Evolutionary conservation across 345 rosid genomes (phyloP), one percentile per base, ranked within the genome.

Genomic region (Pistacia vera): DNA sequence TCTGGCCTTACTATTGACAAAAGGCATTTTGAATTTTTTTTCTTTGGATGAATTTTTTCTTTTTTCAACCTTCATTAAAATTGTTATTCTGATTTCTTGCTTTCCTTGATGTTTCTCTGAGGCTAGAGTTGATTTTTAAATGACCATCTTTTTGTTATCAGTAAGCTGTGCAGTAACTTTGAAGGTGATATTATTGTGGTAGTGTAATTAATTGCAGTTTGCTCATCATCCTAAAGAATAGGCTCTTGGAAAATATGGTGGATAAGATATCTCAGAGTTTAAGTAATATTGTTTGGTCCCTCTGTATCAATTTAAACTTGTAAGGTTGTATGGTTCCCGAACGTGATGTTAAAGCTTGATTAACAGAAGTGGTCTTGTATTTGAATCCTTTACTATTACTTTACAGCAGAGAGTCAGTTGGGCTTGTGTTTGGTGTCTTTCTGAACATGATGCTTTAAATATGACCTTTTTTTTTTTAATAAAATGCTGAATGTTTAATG

Each of bases 1-100:
- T 85, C 63, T 77, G 16, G 51, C 71, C 71, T 48, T 54, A 16
- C 71, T 13, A 13, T 65, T 67, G 52, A 54, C 56, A 22, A 33
- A 59, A 54, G 22, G 46, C 38, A 11, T 61, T 67, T 76, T 36
- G 36, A 55, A 28, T 8, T 46, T 68, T 56, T 49, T 25, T 62
- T 73, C 30, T 54, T 46, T 56, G 59, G 49, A 33, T 46, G 13
- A 41, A 44, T 65, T 18, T 35, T 65, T 57, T 22, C 20, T 14
- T 58, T 58, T 66, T 48, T 35, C 33, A 60, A 30, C 56, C 58
- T 35, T 30, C 33, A 12, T 25, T 25, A 22, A 59, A 33, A 66
- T 67, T 69, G 35, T 60, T 71, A 48, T 10, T 12, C 41, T 8
- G 41, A 1, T 22, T 56, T 70, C 11, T 56, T 38, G 30, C 30